Percentiles rank a stretch among this genome's conserved stretches.
phyloP scores from a whole-genome alignment of 495 filamentous ascomycete species.

The Pyronema omphalodes region DNA sequence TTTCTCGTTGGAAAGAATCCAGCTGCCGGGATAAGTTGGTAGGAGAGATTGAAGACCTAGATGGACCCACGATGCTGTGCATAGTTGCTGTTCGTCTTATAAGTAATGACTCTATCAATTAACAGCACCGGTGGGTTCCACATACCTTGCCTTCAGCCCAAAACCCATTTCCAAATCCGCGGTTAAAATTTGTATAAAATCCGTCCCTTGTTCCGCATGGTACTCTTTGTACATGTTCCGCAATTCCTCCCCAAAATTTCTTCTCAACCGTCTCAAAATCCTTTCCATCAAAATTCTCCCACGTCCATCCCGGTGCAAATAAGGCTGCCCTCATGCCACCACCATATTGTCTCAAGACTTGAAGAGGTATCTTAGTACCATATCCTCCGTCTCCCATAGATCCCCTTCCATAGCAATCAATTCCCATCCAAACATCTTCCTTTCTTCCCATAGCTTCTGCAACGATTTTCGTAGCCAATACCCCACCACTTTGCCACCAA shows the following conservation, averaged over 20 bases:
- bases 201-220: constrained; percentile 23
- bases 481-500: constrained; percentile 23
- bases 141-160: constrained; percentile 15
- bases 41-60: constrained; percentile 18
- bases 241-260: constrained; percentile 25
- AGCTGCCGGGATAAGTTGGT: constrained; percentile 14
- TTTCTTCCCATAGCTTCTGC: constrained; percentile 12
- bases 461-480: constrained; percentile 16
- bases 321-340: constrained; percentile 25
- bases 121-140: not conserved
- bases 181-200: constrained; percentile 29
- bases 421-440: constrained; percentile 24
- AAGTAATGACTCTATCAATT: not conserved
- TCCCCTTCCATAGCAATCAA: constrained; percentile 25
- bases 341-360: constrained; percentile 15
- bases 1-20: constrained; percentile 8
- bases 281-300: constrained; percentile 26
- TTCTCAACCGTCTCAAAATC: constrained; percentile 24
- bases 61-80: constrained; percentile 13
- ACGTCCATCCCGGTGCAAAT: constrained; percentile 32
- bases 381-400: constrained; percentile 14
- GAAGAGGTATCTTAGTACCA: constrained; percentile 20
- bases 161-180: constrained; percentile 23
- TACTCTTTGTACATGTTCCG: constrained; percentile 11
- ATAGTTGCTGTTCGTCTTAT: not conserved